phyloP scores from a whole-genome alignment of 257 asterid species.

The Parsonsia alboflavescens region DNA sequence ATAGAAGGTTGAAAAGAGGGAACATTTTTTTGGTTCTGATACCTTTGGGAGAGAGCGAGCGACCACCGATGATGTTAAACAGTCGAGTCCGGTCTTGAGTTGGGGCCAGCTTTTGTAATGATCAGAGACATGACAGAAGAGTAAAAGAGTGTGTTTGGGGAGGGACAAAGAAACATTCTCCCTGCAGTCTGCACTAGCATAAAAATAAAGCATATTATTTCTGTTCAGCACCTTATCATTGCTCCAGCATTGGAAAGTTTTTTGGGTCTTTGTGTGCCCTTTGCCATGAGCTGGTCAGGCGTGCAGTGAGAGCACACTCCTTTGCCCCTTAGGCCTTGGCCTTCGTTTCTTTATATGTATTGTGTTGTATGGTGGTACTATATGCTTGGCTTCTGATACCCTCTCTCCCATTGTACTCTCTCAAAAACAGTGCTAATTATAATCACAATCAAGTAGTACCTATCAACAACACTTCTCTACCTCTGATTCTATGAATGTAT shows the following conservation, averaged over 20 bases:
- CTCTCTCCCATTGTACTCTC: not conserved
- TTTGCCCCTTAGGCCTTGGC: not conserved
- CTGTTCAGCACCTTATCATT: slow-evolving; percentile 36
- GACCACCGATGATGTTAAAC: not conserved
- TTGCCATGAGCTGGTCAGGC: slow-evolving; percentile 14
- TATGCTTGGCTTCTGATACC: not conserved
- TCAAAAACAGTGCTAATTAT: not conserved
- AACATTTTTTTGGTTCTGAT: not conserved
- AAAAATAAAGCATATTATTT: slow-evolving; percentile 10
- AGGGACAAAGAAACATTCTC: slow-evolving; percentile 77
- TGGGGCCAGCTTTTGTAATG: slow-evolving; percentile 35
- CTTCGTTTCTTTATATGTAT: not conserved
- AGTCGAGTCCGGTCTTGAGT: slow-evolving; percentile 10
- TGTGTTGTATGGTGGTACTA: not conserved
- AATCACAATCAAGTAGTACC: no score
- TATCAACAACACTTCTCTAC: no score
- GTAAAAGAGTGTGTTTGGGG: slow-evolving; percentile 13
- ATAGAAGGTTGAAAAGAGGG: not conserved
- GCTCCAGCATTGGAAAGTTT: slow-evolving; percentile 20
- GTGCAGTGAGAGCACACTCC: slow-evolving; percentile 15
- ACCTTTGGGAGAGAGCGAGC: not conserved
- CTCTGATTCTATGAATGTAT: no score
- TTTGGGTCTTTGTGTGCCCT: not conserved
- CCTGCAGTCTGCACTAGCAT: slow-evolving; percentile 22
- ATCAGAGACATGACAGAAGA: slow-evolving; percentile 38